A percentile compares a stretch with the other conserved stretches of the same genome.
Evolutionary conservation across 176 grass and related monocot species (phyloP).

Genomic region (Chloris gayana): DNA sequence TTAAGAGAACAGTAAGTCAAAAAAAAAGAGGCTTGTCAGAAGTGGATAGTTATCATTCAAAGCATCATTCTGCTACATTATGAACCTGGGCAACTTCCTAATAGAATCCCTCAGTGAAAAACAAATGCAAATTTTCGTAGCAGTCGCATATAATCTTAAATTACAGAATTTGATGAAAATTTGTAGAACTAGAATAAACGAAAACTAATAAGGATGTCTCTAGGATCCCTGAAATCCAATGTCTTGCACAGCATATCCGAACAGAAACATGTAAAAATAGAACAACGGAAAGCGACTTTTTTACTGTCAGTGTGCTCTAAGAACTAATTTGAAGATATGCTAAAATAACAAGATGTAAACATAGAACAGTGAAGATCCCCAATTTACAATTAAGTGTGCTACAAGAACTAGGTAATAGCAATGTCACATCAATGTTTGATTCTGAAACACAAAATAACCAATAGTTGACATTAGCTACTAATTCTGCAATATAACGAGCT

Average conservation of each 20-base stretch:
- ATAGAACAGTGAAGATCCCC: neutral
- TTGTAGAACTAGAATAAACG: neutral
- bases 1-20: too few species aligned
- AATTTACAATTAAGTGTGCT: neutral
- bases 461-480: constrained; percentile 1
- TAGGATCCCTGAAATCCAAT: neutral
- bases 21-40: too few species aligned
- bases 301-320: neutral
- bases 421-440: neutral
- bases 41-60: too few species aligned
- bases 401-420: constrained; percentile 11
- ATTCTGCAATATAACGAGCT: constrained; percentile 8
- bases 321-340: neutral
- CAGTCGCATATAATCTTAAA: neutral
- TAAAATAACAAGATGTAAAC: neutral
- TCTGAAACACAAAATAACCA: neutral
- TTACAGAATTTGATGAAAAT: neutral
- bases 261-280: constrained; percentile 1
- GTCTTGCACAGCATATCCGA: neutral
- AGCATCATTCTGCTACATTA: too few species aligned
- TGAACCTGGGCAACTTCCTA: too few species aligned
- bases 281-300: neutral
- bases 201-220: neutral
- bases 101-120: too few species aligned
- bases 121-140: neutral